Evolutionary conservation across 768 basidiomycete species (phyloP).

Genomic region (Auricularia heimuer): DNA sequence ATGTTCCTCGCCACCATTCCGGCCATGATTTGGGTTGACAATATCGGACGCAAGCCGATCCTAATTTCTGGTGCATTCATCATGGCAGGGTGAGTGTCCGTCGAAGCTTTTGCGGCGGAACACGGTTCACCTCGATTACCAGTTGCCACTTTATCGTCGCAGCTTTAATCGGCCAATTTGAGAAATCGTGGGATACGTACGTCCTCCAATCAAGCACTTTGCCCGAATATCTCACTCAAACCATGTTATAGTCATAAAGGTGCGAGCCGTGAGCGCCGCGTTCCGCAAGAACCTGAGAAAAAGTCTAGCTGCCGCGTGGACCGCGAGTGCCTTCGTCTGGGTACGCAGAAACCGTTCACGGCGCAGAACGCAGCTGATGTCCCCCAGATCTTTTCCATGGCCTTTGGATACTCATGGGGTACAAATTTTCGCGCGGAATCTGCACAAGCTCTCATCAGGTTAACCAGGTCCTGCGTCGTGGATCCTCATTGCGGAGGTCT

Average conservation of each 20-base stretch:
- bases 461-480: conserved; percentile 51
- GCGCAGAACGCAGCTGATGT: no score
- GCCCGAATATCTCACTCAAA: no score
- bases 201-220: conserved; percentile 13
- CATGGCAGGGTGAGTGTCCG: conserved; percentile 45
- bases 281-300: background rate
- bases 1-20: conserved; percentile 75
- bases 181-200: conserved; percentile 42
- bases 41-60: conserved; percentile 65
- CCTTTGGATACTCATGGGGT: conserved; percentile 72
- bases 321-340: conserved; percentile 61
- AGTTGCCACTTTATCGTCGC: conserved; percentile 66
- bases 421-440: conserved; percentile 2
- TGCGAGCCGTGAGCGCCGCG: background rate
- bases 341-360: no score
- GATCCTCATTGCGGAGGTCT: conserved; percentile 70
- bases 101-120: conserved; percentile 4
- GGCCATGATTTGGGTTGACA: conserved; percentile 73
- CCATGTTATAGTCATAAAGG: conserved; percentile 2
- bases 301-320: conserved; percentile 55
- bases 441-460: no score
- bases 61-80: conserved; percentile 63
- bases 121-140: conserved; percentile 8
- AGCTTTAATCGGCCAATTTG: conserved; percentile 49
- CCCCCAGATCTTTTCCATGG: conserved; percentile 46